A percentile compares a stretch with the other conserved stretches of the same genome.
Conservation (phyloP, 768 basidiomycete genomes). For the Tricholomella constricta region DNA sequence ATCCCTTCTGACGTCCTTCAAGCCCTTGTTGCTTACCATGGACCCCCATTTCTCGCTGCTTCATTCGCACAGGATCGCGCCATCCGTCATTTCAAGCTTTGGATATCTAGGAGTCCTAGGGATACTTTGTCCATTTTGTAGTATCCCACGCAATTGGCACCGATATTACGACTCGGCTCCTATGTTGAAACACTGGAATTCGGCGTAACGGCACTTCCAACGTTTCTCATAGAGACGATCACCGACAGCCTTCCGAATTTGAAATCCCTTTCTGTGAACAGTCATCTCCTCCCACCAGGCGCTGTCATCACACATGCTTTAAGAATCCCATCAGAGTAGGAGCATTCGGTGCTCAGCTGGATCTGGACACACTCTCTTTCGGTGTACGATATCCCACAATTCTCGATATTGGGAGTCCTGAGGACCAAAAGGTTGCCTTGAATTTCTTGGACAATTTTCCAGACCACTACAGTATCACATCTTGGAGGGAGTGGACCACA, state of each 20-base stretch:
- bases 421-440: conserved; percentile 1
- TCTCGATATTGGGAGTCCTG: neutral
- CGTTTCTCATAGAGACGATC: conserved; percentile 15
- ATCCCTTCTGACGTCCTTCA: conserved; percentile 14
- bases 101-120: conserved; percentile 21
- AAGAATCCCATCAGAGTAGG: too few relatives aligned
- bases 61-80: conserved; percentile 13
- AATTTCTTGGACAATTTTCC: conserved; percentile 10
- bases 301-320: conserved; percentile 8
- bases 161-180: conserved; percentile 16
- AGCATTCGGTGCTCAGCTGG: neutral
- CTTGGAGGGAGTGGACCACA: conserved; percentile 15
- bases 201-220: conserved; percentile 17
- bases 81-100: conserved; percentile 19
- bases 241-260: conserved; percentile 14
- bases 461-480: conserved; percentile 6
- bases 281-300: conserved; percentile 23
- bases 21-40: conserved; percentile 19
- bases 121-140: conserved; percentile 12
- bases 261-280: conserved; percentile 19
- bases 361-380: conserved; percentile 11
- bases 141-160: conserved; percentile 12
- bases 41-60: conserved; percentile 14
- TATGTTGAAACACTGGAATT: conserved; percentile 14
- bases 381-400: conserved; percentile 10